phyloP scores from a whole-genome alignment of 176 grass and related monocot species.

The Oryza glaberrima region DNA sequence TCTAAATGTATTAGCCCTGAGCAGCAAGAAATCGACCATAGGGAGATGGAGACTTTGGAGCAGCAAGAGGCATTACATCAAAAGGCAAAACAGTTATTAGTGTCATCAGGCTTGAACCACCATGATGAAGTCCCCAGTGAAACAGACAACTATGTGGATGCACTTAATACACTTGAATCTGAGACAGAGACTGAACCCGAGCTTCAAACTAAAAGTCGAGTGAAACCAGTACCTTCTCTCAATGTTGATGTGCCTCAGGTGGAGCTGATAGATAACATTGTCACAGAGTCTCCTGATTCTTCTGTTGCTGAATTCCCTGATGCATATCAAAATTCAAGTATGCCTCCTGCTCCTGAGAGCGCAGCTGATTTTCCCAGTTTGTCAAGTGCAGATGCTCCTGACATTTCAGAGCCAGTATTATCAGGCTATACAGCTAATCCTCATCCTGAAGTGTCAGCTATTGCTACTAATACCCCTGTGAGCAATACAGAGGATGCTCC shows the following conservation, averaged over 20 bases:
- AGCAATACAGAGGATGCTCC: constrained; percentile 25
- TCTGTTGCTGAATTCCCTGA: constrained; percentile 35
- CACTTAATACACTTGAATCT: constrained; percentile 87
- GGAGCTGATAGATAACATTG: constrained; percentile 32
- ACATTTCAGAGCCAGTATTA: constrained; percentile 33
- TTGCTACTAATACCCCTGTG: constrained; percentile 23
- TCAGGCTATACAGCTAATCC: constrained; percentile 34
- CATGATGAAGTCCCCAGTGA: constrained; percentile 73
- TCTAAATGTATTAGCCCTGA: constrained; percentile 38
- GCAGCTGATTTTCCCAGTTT: constrained; percentile 37
- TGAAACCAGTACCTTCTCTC: constrained; percentile 40
- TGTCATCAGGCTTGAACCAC: constrained; percentile 51
- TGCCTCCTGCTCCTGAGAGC: constrained; percentile 32
- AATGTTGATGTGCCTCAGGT: constrained; percentile 33
- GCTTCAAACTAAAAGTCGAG: constrained; percentile 60
- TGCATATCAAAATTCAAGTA: constrained; percentile 21
- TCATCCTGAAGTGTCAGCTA: constrained; percentile 32
- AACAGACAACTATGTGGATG: constrained; percentile 91
- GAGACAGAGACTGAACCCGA: constrained; percentile 87
- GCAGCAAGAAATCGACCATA: constrained; percentile 33
- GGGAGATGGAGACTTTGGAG: constrained; percentile 33
- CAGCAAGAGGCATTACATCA: constrained; percentile 60
- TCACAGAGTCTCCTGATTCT: constrained; percentile 48
- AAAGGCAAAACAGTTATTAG: constrained; percentile 51
- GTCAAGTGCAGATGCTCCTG: constrained; percentile 52